phyloP scores from a whole-genome alignment of 768 basidiomycete genomes.

The Boletus rubescentipes region DNA sequence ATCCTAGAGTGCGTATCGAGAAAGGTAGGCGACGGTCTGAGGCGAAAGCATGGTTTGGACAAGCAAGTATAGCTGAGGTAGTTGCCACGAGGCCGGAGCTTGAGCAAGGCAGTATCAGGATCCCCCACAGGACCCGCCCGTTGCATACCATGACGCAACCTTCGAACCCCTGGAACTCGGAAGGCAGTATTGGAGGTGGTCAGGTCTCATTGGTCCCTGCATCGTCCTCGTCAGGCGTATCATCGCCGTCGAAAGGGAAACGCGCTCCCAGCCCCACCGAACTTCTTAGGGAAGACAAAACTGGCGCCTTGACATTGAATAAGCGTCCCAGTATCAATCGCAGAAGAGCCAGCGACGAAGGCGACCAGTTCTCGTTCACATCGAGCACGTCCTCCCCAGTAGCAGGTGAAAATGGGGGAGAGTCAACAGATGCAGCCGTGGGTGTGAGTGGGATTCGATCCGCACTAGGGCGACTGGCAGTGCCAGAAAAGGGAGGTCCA shows the following conservation, averaged over 20 bases:
- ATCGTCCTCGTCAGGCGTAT: slow-evolving; percentile 18
- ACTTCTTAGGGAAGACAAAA: slow-evolving; percentile 57
- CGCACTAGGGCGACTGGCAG: slow-evolving; percentile 3
- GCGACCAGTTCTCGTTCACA: slow-evolving; percentile 9
- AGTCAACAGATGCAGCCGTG: not conserved
- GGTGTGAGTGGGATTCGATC: slow-evolving; percentile 1
- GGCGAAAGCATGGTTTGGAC: slow-evolving; percentile 6
- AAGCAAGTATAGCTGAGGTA: not conserved
- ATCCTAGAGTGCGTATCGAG: slow-evolving; percentile 1
- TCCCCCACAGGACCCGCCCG: slow-evolving; percentile 6
- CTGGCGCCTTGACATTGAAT: slow-evolving; percentile 52
- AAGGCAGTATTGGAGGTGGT: slow-evolving; percentile 2
- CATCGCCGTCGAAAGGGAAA: slow-evolving; percentile 50
- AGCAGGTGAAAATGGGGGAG: slow-evolving; percentile 10
- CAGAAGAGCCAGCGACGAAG: slow-evolving; percentile 25
- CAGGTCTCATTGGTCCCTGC: slow-evolving; percentile 3
- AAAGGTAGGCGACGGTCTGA: slow-evolving; percentile 20
- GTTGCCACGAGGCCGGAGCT: not conserved
- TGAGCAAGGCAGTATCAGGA: not conserved
- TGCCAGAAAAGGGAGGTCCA: slow-evolving; percentile 7
- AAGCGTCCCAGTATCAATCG: slow-evolving; percentile 71
- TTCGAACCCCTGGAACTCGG: slow-evolving; percentile 1
- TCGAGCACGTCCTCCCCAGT: slow-evolving; percentile 8
- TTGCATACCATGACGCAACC: slow-evolving; percentile 6
- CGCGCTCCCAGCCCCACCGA: slow-evolving; percentile 73